Evolutionary conservation across 2,329 filamentous ascomycete genomes (phyloP).

Genomic region (Pyricularia grisea): DNA sequence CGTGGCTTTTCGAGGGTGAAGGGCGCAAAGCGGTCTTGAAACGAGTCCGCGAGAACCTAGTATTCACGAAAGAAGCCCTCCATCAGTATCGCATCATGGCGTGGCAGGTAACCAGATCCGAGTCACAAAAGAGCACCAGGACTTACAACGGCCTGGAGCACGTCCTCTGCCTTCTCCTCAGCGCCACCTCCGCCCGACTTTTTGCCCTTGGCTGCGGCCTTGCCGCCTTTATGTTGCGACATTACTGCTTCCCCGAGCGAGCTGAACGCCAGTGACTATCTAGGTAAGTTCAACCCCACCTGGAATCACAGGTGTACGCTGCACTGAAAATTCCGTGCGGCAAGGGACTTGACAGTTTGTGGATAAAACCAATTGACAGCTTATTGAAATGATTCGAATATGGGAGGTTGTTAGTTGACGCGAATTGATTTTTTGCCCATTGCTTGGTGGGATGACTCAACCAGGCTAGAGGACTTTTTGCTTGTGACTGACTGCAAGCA

Average conservation of each 20-base stretch:
- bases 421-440: background rate
- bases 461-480: background rate
- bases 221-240: background rate
- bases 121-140: conserved; percentile 9
- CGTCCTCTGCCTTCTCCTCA: conserved; percentile 49
- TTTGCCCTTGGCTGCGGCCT: conserved; percentile 30
- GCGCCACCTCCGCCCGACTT: conserved; percentile 33
- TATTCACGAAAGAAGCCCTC: conserved; percentile 11
- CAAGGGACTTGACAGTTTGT: background rate
- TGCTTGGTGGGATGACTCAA: background rate
- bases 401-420: background rate
- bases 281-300: background rate
- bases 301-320: background rate
- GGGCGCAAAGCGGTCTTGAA: conserved; percentile 83
- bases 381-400: background rate
- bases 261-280: background rate
- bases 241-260: background rate
- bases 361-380: background rate
- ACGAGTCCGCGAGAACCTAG: conserved; percentile 86
- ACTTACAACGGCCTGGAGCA: conserved; percentile 47
- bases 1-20: conserved; percentile 84
- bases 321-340: background rate
- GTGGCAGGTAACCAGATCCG: background rate
- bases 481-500: background rate
- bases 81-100: conserved; percentile 2